Conservation (phyloP, 331 rosid genomes). For the Pyrus hybrid region DNA sequence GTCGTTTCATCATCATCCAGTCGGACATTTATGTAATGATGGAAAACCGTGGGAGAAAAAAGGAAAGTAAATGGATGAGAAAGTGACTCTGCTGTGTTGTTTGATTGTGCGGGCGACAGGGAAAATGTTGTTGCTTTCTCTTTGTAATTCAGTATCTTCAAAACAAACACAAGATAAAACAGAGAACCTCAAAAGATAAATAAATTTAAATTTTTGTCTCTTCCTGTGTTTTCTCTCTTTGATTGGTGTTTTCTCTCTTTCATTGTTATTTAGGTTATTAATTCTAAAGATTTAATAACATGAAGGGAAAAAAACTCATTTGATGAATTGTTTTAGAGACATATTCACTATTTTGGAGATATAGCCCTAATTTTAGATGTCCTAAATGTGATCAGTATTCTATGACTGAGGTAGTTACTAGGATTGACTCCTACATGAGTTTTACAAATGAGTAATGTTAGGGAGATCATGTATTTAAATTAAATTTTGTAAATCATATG, state of each 20-base stretch:
- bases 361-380: too few species aligned
- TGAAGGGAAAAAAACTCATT: background rate
- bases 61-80: constrained; percentile 1
- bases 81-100: constrained; percentile 23
- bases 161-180: background rate
- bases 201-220: background rate
- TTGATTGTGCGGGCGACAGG: constrained; percentile 16
- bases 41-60: background rate
- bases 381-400: too few species aligned
- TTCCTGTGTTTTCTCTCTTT: background rate
- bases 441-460: too few species aligned
- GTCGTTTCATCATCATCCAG: background rate
- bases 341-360: too few species aligned
- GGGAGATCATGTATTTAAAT: too few species aligned
- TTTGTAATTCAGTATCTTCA: background rate
- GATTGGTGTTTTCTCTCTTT: background rate
- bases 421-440: too few species aligned
- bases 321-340: too few species aligned
- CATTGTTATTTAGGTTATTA: too few species aligned
- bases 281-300: background rate
- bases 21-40: background rate
- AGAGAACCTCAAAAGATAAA: background rate
- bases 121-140: background rate
- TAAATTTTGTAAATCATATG: too few species aligned
- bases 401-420: too few species aligned